A percentile compares a stretch with the other conserved stretches of the same genome.
These are phyloP conservation scores for Globisporangium perplexum DNA, from an alignment of 352 stramenopile species.

Conservation along the genomic window DNA sequence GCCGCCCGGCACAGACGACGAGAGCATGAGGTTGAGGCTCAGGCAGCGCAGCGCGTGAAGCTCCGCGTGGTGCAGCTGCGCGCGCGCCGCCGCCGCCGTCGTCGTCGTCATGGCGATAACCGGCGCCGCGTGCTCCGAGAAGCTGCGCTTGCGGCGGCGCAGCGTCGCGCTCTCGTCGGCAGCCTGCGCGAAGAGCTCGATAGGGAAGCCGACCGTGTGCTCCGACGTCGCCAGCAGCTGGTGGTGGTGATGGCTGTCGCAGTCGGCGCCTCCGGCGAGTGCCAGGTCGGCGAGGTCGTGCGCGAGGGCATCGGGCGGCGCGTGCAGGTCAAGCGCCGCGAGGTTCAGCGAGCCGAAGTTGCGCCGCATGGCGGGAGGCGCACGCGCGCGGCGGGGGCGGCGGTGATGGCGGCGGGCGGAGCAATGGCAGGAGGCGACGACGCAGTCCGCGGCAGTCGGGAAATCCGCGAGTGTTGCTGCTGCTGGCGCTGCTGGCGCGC, in stretches of 20 bases:
- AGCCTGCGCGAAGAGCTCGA: slow-evolving; percentile 9
- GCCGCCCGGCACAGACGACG: slow-evolving; percentile 1
- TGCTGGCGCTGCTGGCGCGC: not conserved
- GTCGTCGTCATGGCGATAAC: slow-evolving; percentile 13
- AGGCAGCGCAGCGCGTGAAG: slow-evolving; percentile 46
- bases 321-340: slow-evolving; percentile 31
- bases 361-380: slow-evolving; percentile 29
- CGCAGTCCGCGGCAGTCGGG: not conserved
- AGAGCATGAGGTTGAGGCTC: slow-evolving; percentile 53
- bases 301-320: slow-evolving; percentile 12
- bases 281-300: slow-evolving; percentile 19
- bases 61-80: slow-evolving; percentile 35
- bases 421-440: not conserved
- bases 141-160: slow-evolving; percentile 17
- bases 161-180: slow-evolving; percentile 11
- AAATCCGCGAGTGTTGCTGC: slow-evolving; percentile 1
- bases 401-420: not conserved
- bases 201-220: slow-evolving; percentile 18
- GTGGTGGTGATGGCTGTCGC: not conserved
- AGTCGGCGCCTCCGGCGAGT: slow-evolving; percentile 20
- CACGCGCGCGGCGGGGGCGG: not conserved
- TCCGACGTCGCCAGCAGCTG: slow-evolving; percentile 11
- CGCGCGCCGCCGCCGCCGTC: slow-evolving; percentile 6
- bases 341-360: slow-evolving; percentile 56
- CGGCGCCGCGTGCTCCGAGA: slow-evolving; percentile 9